Base-by-base conservation (phyloP, 148 eudicot species). In the Fagopyrum esculentum region DNA sequence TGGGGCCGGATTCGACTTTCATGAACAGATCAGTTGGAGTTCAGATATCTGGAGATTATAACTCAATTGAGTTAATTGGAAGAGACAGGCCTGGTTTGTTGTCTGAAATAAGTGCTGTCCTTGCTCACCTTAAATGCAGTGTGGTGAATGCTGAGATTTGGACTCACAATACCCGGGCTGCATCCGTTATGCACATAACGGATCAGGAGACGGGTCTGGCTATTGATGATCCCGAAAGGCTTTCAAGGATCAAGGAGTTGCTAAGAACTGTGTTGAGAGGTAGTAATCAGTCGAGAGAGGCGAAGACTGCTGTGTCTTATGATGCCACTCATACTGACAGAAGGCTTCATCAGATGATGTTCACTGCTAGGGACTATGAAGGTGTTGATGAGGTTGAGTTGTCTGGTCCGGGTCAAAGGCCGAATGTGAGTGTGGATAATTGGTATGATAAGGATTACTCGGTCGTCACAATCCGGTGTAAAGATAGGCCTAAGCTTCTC, bases 161-260 rank as follows among this genome's bases (percentile, higher is more conserved):
- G 98, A 95, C 98, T 44, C 98, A 95, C 78, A 95, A 95, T 81
- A 87, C 93, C 10, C 86, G 96, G 3, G 98, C 97, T 22, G 98
- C 98, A 48, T 87, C 96, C 9, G 88, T 95, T 77, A 85, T 95
- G 83, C 96, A 92, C 75, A 90, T 95, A 19, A 90, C 97, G 1
- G 96, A 92, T 73, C 92, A 90, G 17, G 85, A 81, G 60, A 86
- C 93, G 1, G 85, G 96, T 5, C 70, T 73, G 54, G 84, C 97
- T 1, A 82, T 95, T 45, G 73, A 74, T 0, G 96, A 95, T 66
- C 81, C 83, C 0, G 89, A 90, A 22, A 86, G 86, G 83, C 82
- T 95, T 5, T 64, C 84, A 0, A 64, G 84, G 74, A 87, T 95
- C 63, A 87, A 89, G 83, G 81, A 83, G 66, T 86, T 92, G 1